These are phyloP conservation scores for Sporothrix phasma DNA, from an alignment of 2,329 filamentous ascomycete genomes.

Conservation along the genomic window DNA sequence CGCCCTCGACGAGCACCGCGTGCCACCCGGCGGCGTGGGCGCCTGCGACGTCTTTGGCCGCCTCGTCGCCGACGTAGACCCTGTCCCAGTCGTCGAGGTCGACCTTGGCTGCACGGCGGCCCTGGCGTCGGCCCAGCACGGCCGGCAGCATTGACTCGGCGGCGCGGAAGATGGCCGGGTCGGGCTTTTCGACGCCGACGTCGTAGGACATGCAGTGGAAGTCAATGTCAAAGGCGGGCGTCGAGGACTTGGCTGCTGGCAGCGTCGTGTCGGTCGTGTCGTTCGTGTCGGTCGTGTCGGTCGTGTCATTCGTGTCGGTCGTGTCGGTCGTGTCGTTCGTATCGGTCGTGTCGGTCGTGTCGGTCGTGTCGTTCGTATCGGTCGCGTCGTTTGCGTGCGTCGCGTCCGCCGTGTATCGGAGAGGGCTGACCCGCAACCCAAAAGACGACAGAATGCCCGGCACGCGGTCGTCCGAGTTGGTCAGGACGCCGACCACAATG, in stretches of 20 bases:
- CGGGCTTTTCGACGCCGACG: slow-evolving; percentile 50
- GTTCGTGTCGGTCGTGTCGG: background rate
- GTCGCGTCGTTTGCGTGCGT: no score
- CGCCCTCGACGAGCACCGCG: slow-evolving; percentile 4
- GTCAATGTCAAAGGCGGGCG: slow-evolving; percentile 31
- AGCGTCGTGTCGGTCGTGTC: no score
- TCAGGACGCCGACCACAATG: slow-evolving; percentile 46
- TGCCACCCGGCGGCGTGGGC: slow-evolving; percentile 17
- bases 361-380: background rate
- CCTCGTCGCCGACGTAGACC: slow-evolving; percentile 19
- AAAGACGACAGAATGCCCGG: slow-evolving; percentile 43
- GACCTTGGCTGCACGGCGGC: no score
- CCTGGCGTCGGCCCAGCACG: background rate
- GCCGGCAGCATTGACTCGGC: slow-evolving; percentile 33
- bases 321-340: background rate
- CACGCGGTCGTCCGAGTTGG: slow-evolving; percentile 55
- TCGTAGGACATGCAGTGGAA: slow-evolving; percentile 56
- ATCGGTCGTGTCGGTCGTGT: background rate
- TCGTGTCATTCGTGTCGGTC: background rate
- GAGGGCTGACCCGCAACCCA: slow-evolving; percentile 37
- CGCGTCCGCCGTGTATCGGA: no score
- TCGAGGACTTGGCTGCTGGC: background rate
- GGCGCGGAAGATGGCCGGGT: slow-evolving; percentile 43
- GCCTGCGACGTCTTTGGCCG: slow-evolving; percentile 14
- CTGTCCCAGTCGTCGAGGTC: slow-evolving; percentile 11